A percentile compares a stretch with the other conserved stretches of the same genome.
Conservation (phyloP, 1,284 basidiomycete species). For the Moniliella sp. region DNA sequence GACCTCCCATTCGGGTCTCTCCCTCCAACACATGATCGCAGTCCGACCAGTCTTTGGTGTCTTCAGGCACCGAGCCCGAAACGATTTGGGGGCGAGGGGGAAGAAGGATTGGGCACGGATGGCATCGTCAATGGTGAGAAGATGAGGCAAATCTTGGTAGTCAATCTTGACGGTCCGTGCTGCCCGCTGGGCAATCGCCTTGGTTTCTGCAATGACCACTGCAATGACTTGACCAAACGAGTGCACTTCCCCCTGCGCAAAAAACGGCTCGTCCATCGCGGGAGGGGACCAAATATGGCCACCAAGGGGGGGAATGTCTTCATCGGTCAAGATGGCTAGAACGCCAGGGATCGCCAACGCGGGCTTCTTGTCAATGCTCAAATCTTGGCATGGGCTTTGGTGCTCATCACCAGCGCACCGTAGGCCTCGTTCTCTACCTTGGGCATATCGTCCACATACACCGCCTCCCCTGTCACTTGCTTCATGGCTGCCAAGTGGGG, state of each 20-base stretch:
- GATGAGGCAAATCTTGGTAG: constrained; percentile 31
- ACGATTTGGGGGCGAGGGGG: too few relatives aligned
- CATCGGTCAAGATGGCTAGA: constrained; percentile 20
- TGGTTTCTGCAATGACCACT: constrained; percentile 28
- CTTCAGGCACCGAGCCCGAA: constrained; percentile 6
- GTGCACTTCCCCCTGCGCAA: constrained; percentile 29
- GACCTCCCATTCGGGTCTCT: constrained; percentile 28
- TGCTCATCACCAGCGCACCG: constrained; percentile 29
- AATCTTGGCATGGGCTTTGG: constrained; percentile 31
- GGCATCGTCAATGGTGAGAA: constrained; percentile 34
- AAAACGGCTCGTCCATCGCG: constrained; percentile 33
- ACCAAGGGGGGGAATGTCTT: constrained; percentile 25
- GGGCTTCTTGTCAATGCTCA: constrained; percentile 19
- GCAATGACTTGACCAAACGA: constrained; percentile 32
- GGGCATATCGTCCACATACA: constrained; percentile 34
- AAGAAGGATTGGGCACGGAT: constrained; percentile 18
- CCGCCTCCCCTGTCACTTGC: constrained; percentile 34
- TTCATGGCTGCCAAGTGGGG: constrained; percentile 33
- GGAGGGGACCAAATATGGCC: constrained; percentile 33
- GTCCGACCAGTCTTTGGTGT: constrained; percentile 9
- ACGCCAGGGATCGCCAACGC: constrained; percentile 32
- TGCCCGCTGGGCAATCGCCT: constrained; percentile 31
- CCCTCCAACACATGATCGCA: constrained; percentile 25
- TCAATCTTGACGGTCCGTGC: constrained; percentile 29
- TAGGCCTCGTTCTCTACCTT: constrained; percentile 25